These are phyloP conservation scores for Solanum ahanhuiri DNA, from an alignment of 257 asterid genomes.

Conservation along the genomic window DNA sequence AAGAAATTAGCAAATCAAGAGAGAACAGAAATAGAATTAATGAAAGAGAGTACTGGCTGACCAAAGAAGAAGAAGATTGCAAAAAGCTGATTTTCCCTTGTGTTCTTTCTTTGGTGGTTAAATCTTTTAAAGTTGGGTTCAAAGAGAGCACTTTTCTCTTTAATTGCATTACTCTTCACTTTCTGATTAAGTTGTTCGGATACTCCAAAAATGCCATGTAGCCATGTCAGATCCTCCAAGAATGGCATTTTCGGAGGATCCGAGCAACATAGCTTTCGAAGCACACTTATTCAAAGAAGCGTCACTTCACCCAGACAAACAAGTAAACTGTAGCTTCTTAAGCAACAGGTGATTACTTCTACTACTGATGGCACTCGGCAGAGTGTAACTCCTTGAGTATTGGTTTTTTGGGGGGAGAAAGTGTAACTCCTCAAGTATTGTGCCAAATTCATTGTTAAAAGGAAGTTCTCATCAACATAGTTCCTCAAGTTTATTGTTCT, in stretches of 20 bases:
- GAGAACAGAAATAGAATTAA: not conserved
- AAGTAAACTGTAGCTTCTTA: not conserved
- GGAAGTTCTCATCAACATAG: not conserved
- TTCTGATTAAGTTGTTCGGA: not conserved
- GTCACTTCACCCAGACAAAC: not conserved
- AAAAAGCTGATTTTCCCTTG: not conserved
- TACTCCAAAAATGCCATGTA: not conserved
- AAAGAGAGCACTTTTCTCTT: not conserved
- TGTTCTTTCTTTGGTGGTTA: not conserved
- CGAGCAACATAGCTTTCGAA: not conserved
- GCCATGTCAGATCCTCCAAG: not conserved
- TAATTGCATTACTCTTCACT: not conserved
- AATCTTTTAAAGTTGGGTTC: not conserved
- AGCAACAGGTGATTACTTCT: not conserved
- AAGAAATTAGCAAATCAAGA: not conserved
- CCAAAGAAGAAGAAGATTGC: not conserved
- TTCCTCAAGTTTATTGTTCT: not conserved
- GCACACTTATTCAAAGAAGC: not conserved
- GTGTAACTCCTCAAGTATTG: not conserved
- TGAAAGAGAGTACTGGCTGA: not conserved
- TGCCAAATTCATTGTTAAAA: not conserved
- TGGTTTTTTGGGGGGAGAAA: not conserved
- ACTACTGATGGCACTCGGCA: not conserved
- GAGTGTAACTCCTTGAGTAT: not conserved
- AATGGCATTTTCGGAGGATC: not conserved